Evolutionary conservation across 2,329 filamentous ascomycete genomes (phyloP).

Genomic region (Phaeophleospora eucalypticola): DNA sequence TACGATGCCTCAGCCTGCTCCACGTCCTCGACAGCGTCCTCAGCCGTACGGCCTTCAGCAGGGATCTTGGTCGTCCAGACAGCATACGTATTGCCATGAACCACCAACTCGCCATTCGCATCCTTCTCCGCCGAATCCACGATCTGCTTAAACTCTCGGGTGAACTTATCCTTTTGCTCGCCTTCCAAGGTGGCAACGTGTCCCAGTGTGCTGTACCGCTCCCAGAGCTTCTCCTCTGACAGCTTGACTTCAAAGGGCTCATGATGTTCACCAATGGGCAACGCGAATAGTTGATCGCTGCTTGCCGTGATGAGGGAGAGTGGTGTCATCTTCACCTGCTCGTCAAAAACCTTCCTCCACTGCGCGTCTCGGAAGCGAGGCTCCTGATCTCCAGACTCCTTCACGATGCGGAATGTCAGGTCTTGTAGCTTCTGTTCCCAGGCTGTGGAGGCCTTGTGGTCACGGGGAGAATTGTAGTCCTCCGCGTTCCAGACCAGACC

Average conservation of each 20-base stretch:
- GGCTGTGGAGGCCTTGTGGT: conserved; percentile 52
- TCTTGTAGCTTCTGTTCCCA: conserved; percentile 63
- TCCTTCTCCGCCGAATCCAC: conserved; percentile 55
- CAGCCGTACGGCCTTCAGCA: conserved; percentile 22
- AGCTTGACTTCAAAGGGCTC: conserved; percentile 58
- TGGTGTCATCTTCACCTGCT: conserved; percentile 52
- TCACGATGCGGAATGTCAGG: conserved; percentile 52
- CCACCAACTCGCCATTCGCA: conserved; percentile 56
- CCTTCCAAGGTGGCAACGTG: conserved; percentile 59
- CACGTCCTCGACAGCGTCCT: background rate
- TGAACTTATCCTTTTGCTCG: conserved; percentile 48
- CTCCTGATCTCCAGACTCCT: conserved; percentile 55
- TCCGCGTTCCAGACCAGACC: conserved; percentile 63
- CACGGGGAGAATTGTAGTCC: conserved; percentile 56
- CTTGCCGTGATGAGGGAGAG: conserved; percentile 38
- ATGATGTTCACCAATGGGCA: conserved; percentile 57
- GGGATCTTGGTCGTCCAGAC: conserved; percentile 56
- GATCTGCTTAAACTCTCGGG: conserved; percentile 52
- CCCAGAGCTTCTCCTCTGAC: conserved; percentile 58
- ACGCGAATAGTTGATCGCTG: conserved; percentile 54
- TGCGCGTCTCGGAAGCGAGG: conserved; percentile 61
- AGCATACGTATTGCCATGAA: conserved; percentile 62
- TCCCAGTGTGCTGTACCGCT: conserved; percentile 61
- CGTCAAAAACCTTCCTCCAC: conserved; percentile 63
- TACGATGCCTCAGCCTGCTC: background rate